Evolutionary conservation across 148 eudicot species (phyloP).

Genomic region (Spergularia marina): DNA sequence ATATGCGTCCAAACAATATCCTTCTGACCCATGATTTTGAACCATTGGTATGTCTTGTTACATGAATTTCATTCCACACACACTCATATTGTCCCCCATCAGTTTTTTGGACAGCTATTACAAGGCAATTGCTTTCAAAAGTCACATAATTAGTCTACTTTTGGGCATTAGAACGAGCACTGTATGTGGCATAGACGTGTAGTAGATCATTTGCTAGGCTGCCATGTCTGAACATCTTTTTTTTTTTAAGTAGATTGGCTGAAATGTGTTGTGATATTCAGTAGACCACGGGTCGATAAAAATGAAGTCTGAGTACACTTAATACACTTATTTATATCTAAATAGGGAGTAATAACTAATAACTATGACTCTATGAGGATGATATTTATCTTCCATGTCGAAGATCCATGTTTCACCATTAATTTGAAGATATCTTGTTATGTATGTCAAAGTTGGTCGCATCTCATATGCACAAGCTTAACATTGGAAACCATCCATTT

Average conservation of each 20-base stretch:
- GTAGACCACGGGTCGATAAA: neutral
- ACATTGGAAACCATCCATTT: neutral
- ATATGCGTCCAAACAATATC: conserved; percentile 87
- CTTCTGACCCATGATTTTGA: conserved; percentile 92
- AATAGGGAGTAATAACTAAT: too few species aligned
- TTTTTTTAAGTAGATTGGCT: neutral
- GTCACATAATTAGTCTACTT: neutral
- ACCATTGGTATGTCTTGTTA: conserved; percentile 53
- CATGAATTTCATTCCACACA: neutral
- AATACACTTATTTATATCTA: too few species aligned
- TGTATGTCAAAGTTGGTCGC: neutral
- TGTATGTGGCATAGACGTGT: neutral
- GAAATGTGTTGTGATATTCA: neutral
- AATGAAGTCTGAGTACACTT: too few species aligned
- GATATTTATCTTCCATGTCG: too few species aligned
- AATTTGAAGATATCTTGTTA: neutral
- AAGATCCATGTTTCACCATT: too few species aligned
- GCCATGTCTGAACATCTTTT: neutral
- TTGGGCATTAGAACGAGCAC: neutral
- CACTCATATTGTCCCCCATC: neutral
- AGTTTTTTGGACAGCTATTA: neutral
- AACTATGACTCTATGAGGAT: too few species aligned
- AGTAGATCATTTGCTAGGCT: neutral
- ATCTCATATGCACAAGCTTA: neutral
- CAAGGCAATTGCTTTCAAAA: neutral